Evolutionary conservation across 2,329 filamentous ascomycete genomes (phyloP), one percentile per base, ranked within the genome.

Genomic region (Monosporascus sp.): DNA sequence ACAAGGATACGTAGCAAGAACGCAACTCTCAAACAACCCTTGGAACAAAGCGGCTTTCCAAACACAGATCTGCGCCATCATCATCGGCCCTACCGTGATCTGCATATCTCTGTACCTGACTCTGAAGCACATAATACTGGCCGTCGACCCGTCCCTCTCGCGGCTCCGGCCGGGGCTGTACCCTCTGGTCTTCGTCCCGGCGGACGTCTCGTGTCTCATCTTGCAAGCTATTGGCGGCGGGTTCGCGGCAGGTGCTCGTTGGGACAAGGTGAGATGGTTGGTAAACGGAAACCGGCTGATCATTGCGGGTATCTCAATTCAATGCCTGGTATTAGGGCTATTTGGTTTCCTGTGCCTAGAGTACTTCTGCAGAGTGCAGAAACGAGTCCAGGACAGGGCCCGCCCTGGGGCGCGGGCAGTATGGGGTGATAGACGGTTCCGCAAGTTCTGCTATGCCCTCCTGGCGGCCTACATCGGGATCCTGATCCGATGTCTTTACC

Each of bases 101-200:
- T 83, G 81, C 68, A 80, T 82, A 58, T 78, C 75, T 63, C 79
- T 86, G 67, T 87, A 86, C 71, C 77, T 87, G 26, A 84, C 80
- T 3, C 77, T 86, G 55, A 83, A 84, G 66, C 82, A 85, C 72
- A 67, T 81, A 58, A 74, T 77, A 54, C 68, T 80, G 37, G 68
- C 74, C 47, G 71, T 82, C 56, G 73, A 71, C 66, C 74, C 79
- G 8, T 44, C 59, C 38, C 70, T 80, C 51, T 82, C 79, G n/a
- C 76, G 78, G 57, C 61, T 84, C 53, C 71, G 71, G 3, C 76
- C 80, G 18, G 68, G 66, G n/a, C 72, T 74, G 59, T 83, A 81
- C 65, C 80, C 81, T 4, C 72, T 75, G 61, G 69, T 83, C 68
- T 84, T 84, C 69, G 76, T 83, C n/a, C 77, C 78, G 51, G 78